Evolutionary conservation across 192 early-diverging fungal genomes (phyloP).

Genomic region (Borealophlyctis nickersoniae): DNA sequence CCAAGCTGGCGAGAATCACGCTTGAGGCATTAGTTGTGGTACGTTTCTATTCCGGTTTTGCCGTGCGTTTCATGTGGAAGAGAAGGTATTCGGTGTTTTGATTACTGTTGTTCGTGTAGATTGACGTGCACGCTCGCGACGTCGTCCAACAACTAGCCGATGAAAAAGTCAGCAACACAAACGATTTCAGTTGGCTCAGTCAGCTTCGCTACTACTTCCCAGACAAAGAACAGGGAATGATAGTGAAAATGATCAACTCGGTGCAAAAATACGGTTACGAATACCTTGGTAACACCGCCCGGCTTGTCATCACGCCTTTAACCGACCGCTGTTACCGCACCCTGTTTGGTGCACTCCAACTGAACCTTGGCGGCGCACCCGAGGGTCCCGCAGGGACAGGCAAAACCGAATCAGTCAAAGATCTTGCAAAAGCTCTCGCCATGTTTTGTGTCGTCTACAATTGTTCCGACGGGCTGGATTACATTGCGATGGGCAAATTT

Average conservation of each 20-base stretch:
- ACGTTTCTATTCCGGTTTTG: slow-evolving; percentile 25
- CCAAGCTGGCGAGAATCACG: slow-evolving; percentile 44
- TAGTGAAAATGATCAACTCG: slow-evolving; percentile 65
- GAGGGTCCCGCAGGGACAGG: slow-evolving; percentile 63
- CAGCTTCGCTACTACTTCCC: slow-evolving; percentile 59
- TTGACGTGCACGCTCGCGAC: slow-evolving; percentile 62
- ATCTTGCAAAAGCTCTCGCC: slow-evolving; percentile 62
- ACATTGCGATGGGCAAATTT: slow-evolving; percentile 66
- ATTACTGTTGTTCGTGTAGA: slow-evolving; percentile 25
- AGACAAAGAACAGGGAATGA: slow-evolving; percentile 51
- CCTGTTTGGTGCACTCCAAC: slow-evolving; percentile 56
- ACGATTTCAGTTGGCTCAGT: slow-evolving; percentile 55
- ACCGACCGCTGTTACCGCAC: slow-evolving; percentile 63
- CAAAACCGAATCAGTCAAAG: slow-evolving; percentile 60
- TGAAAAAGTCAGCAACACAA: slow-evolving; percentile 35
- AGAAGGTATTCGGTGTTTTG: neutral
- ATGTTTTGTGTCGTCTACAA: slow-evolving; percentile 69
- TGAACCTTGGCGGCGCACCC: slow-evolving; percentile 62
- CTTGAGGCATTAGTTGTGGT: slow-evolving; percentile 60
- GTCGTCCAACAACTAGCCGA: slow-evolving; percentile 49
- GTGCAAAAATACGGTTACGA: slow-evolving; percentile 63
- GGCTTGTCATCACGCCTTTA: slow-evolving; percentile 58
- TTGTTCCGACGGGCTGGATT: slow-evolving; percentile 63
- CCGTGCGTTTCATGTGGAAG: no score
- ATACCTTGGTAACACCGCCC: slow-evolving; percentile 58